phyloP scores from a whole-genome alignment of 306 rosid species.

The Cicer bijugum region DNA sequence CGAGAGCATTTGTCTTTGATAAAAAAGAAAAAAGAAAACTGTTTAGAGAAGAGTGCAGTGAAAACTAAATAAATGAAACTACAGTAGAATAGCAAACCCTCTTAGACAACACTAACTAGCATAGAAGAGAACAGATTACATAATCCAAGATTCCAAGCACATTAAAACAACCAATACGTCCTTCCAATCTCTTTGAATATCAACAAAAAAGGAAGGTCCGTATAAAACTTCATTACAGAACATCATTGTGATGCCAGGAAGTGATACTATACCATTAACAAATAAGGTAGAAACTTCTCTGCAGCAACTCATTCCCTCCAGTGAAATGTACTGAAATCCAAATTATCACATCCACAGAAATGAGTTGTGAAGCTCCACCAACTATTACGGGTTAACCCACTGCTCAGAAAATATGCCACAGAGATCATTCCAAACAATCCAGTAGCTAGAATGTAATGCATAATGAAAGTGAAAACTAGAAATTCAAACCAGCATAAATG shows the following conservation, averaged over 20 bases:
- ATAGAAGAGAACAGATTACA: constrained; percentile 21
- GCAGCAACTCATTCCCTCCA: constrained; percentile 24
- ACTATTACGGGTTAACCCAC: constrained; percentile 26
- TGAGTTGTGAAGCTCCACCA: constrained; percentile 39
- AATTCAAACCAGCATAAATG: constrained; percentile 29
- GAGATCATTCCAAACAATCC: constrained; percentile 35
- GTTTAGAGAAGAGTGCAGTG: not conserved
- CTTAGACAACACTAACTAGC: constrained; percentile 27
- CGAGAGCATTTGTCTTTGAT: not conserved
- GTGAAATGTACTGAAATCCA: constrained; percentile 29
- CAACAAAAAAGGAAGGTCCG: constrained; percentile 12
- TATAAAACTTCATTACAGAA: constrained; percentile 34
- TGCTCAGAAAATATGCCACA: constrained; percentile 37
- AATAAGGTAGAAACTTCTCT: constrained; percentile 24
- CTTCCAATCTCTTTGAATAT: constrained; percentile 37
- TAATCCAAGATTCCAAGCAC: constrained; percentile 36
- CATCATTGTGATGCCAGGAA: constrained; percentile 16
- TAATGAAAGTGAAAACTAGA: constrained; percentile 21
- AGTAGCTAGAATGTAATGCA: constrained; percentile 24
- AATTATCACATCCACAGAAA: constrained; percentile 41
- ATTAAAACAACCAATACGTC: constrained; percentile 35
- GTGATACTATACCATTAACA: constrained; percentile 8
- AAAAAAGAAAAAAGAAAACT: not conserved
- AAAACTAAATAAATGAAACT: constrained; percentile 35
- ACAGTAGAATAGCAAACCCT: constrained; percentile 11